Base-by-base conservation (phyloP, 371 early-diverging fungal genomes). In the Haplosporangium sp. region DNA sequence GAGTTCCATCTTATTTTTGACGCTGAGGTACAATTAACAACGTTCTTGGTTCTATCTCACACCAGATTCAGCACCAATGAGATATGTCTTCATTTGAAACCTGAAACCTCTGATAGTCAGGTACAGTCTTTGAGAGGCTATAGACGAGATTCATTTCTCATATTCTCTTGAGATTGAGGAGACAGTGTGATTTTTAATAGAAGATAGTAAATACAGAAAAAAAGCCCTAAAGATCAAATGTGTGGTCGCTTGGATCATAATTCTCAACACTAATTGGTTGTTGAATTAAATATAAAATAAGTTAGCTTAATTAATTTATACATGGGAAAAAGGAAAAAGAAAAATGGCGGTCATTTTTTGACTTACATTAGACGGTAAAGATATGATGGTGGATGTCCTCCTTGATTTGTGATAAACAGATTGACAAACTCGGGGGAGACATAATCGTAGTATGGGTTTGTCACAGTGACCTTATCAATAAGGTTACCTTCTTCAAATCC, bases 361-460 rank as follows among this genome's bases (percentile, higher is more conserved):
- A 67, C 82, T 69, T 88, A 90, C 71, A 95, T 87, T 61, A 96
- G 87, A 42, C 95, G 90, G 86, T 91, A 91, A 38, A 94, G 77
- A 65, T 92, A 94, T 15, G 93, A 90, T 38, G 95, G 93, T 65
- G 94, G 89, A 67, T 93, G 92, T 4, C 92, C 89, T 13, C 94
- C 94, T n/a, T 91, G 85, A 73, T 97, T 95, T 67, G 97, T 96
- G 69, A 98, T 94, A 72, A 97, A 96, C 52, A 97, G 82, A 69
- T 90, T 92, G 59, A 98, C 92, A 61, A 93, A 88, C 45, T 95
- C 96, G 2, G 98, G 96, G 19, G 88, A 88, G 34, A 98, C 95
- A 83, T 94, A 97, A 77, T 97, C 98, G 73, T 92, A 97, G 71
- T 90, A 89, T 8, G 98, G 97, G 78, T 95, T 94, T 4, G 91